Evolutionary conservation across 2,329 filamentous ascomycete genomes (phyloP).

Genomic region (Pseudonectria foliicola): DNA sequence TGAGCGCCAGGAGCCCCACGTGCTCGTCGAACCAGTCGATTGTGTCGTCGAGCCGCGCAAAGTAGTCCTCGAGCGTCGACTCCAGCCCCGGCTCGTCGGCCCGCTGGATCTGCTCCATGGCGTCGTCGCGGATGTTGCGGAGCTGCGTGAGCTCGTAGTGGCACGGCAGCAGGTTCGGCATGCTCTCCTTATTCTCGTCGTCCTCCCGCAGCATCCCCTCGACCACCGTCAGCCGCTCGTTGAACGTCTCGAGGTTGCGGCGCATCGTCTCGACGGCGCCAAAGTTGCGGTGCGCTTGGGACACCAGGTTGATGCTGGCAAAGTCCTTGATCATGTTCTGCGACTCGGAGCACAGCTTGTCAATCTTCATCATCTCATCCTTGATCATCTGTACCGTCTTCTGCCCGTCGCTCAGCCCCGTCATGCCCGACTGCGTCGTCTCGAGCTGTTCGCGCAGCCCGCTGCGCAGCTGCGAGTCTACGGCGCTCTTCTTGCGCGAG

Average conservation of each 20-base stretch:
- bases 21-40: conserved; percentile 96
- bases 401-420: conserved; percentile 79
- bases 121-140: conserved; percentile 90
- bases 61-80: conserved; percentile 82
- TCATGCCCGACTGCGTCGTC: conserved; percentile 90
- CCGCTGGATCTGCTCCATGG: conserved; percentile 88
- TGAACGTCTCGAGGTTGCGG: conserved; percentile 80
- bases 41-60: conserved; percentile 75
- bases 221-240: conserved; percentile 65
- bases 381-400: conserved; percentile 89
- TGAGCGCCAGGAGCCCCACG: conserved; percentile 79
- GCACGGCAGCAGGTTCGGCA: conserved; percentile 81
- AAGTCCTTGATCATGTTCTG: conserved; percentile 98
- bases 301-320: conserved; percentile 82
- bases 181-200: conserved; percentile 77
- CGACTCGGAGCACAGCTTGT: conserved; percentile 92
- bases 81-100: conserved; percentile 67
- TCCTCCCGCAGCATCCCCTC: conserved; percentile 76
- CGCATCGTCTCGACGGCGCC: conserved; percentile 92
- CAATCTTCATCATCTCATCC: conserved; percentile 98
- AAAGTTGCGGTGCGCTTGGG: conserved; percentile 94
- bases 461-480: conserved; percentile 84
- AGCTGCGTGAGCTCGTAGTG: conserved; percentile 91
- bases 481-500: conserved; percentile 82
- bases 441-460: conserved; percentile 89